Evolutionary conservation across 2,329 filamentous ascomycete species (phyloP).

Genomic region (Aspergillus ochraceus): DNA sequence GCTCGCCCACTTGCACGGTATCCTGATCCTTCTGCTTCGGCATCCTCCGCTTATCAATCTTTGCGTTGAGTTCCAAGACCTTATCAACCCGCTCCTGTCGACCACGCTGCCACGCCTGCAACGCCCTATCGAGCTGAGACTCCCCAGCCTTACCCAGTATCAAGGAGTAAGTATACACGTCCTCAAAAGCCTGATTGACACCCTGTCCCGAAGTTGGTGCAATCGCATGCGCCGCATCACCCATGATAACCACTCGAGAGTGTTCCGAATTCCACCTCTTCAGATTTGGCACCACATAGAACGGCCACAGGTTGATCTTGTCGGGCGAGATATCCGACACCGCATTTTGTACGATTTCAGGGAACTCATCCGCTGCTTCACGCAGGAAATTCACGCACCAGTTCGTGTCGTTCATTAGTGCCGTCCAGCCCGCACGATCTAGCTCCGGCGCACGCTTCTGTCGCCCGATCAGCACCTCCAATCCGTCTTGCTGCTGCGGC

Average conservation of each 20-base stretch:
- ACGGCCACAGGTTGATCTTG: conserved; percentile 52
- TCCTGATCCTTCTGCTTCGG: conserved; percentile 27
- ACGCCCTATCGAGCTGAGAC: conserved; percentile 26
- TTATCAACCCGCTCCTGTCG: conserved; percentile 51
- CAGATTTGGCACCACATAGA: conserved; percentile 50
- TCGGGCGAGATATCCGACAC: conserved; percentile 35
- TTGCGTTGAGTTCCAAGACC: conserved; percentile 50
- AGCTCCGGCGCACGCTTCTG: conserved; percentile 42
- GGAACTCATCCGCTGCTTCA: conserved; percentile 33
- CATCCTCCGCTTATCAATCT: conserved; percentile 51
- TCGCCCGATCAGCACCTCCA: conserved; percentile 51
- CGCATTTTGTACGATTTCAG: conserved; percentile 40
- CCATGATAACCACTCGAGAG: conserved; percentile 49
- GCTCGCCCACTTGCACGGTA: conserved; percentile 17
- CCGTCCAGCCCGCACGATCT: conserved; percentile 46
- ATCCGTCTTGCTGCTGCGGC: conserved; percentile 50
- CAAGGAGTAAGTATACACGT: conserved; percentile 49
- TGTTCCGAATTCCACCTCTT: conserved; percentile 44
- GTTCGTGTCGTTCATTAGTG: conserved; percentile 42
- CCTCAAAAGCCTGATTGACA: conserved; percentile 59
- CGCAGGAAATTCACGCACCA: conserved; percentile 38
- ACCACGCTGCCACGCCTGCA: conserved; percentile 50
- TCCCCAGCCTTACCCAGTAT: conserved; percentile 32
- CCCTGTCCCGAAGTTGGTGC: conserved; percentile 62
- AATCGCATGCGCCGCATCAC: conserved; percentile 64